Evolutionary conservation across 768 basidiomycete genomes (phyloP).

Genomic region (Pulveroboletus sp.): DNA sequence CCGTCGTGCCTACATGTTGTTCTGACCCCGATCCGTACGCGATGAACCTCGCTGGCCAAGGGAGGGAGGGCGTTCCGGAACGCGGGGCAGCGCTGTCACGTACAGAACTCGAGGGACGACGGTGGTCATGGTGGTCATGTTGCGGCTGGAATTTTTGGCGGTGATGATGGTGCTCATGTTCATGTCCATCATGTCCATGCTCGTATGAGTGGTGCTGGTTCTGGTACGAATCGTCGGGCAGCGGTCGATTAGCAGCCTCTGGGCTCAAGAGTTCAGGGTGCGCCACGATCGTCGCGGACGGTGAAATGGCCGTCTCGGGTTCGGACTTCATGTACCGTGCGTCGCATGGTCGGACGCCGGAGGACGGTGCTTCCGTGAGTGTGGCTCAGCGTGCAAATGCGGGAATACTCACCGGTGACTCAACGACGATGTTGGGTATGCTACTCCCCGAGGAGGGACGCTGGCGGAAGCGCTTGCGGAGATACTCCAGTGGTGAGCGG

Average conservation of each 20-base stretch:
- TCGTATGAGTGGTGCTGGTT: neutral
- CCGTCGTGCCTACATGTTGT: neutral
- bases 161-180: neutral
- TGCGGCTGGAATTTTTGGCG: constrained; percentile 1
- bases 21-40: constrained; percentile 4
- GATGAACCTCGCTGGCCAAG: constrained; percentile 21
- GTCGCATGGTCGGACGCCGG: neutral
- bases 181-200: neutral
- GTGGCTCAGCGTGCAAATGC: neutral
- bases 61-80: constrained; percentile 7
- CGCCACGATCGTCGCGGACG: constrained; percentile 23
- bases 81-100: constrained; percentile 1
- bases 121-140: neutral
- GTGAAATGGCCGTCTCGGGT: constrained; percentile 35
- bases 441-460: constrained; percentile 32
- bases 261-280: constrained; percentile 43
- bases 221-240: constrained; percentile 16
- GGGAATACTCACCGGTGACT: constrained; percentile 40
- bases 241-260: constrained; percentile 31
- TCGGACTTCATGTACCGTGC: constrained; percentile 31
- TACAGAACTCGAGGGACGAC: neutral
- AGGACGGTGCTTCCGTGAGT: neutral
- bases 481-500: constrained; percentile 19
- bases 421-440: constrained; percentile 41
- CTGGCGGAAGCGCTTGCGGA: constrained; percentile 26